These are phyloP conservation scores for Phytophthora syringae DNA, from an alignment of 352 stramenopile species.

Conservation along the genomic window DNA sequence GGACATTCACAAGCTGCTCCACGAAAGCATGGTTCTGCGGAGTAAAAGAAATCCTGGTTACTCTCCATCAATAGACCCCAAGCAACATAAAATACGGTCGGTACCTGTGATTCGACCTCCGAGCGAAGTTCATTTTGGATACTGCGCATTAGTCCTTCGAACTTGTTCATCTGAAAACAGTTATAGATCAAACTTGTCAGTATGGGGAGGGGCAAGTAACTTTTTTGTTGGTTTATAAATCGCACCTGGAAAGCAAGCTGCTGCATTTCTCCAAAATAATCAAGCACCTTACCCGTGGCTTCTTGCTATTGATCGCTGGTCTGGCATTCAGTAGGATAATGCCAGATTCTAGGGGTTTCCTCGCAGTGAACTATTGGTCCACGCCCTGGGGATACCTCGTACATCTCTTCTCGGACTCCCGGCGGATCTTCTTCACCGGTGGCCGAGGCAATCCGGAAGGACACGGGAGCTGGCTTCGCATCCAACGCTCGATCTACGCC, in stretches of 20 bases:
- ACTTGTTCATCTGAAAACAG: constrained; percentile 49
- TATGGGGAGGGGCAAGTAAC: neutral
- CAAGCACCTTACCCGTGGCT: too few relatives aligned
- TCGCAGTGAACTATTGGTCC: too few relatives aligned
- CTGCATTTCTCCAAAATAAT: too few relatives aligned
- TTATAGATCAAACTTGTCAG: neutral
- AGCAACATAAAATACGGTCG: neutral
- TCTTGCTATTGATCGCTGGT: too few relatives aligned
- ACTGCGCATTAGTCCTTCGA: constrained; percentile 72
- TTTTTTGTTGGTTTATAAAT: constrained; percentile 51
- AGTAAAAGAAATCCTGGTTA: neutral
- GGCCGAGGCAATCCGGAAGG: too few relatives aligned
- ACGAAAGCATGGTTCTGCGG: constrained; percentile 69
- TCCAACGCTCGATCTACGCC: too few relatives aligned
- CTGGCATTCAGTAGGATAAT: too few relatives aligned
- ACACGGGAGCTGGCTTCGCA: too few relatives aligned
- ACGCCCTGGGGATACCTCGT: too few relatives aligned
- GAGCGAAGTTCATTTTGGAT: constrained; percentile 64
- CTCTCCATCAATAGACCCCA: neutral
- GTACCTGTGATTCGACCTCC: constrained; percentile 44
- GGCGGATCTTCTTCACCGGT: too few relatives aligned
- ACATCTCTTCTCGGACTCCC: too few relatives aligned
- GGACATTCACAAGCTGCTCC: constrained; percentile 62
- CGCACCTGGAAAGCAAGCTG: constrained; percentile 60
- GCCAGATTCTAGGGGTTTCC: too few relatives aligned